These are phyloP conservation scores for Trichosanthes cucumerina DNA, from an alignment of 306 rosid genomes.

Conservation along the genomic window DNA sequence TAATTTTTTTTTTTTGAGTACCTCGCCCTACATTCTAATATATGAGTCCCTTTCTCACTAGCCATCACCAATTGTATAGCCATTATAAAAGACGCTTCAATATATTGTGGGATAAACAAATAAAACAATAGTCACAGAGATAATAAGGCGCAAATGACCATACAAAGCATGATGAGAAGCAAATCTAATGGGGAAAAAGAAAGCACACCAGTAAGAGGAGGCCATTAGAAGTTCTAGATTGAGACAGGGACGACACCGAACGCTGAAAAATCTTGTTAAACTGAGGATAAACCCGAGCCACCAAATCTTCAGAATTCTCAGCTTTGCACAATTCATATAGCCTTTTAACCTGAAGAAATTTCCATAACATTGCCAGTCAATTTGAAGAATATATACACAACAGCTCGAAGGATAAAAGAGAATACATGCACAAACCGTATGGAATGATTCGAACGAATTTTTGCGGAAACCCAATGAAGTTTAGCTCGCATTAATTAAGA, in stretches of 20 bases:
- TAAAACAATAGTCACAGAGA: background rate
- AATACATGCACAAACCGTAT: background rate
- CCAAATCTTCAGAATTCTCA: slow-evolving; percentile 77
- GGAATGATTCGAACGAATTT: background rate
- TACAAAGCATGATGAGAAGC: background rate
- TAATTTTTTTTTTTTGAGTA: too few relatives aligned
- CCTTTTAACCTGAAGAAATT: slow-evolving; percentile 49
- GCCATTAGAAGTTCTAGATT: slow-evolving; percentile 81
- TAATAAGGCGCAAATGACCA: background rate
- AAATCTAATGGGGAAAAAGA: background rate
- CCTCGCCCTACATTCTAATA: background rate
- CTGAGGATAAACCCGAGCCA: slow-evolving; percentile 74
- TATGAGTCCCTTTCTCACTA: background rate
- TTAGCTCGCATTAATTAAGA: background rate
- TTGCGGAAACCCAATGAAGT: background rate
- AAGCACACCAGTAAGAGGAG: slow-evolving; percentile 64
- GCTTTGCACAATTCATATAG: slow-evolving; percentile 57
- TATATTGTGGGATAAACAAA: background rate
- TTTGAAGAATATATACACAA: background rate
- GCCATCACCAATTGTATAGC: background rate
- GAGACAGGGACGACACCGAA: slow-evolving; percentile 62
- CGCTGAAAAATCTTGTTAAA: slow-evolving; percentile 83
- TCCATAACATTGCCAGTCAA: background rate
- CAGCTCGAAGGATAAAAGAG: too few relatives aligned
- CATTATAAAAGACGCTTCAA: background rate